Evolutionary conservation across 495 filamentous ascomycete genomes (phyloP).

Genomic region (Amphirosellinia nigrospora): DNA sequence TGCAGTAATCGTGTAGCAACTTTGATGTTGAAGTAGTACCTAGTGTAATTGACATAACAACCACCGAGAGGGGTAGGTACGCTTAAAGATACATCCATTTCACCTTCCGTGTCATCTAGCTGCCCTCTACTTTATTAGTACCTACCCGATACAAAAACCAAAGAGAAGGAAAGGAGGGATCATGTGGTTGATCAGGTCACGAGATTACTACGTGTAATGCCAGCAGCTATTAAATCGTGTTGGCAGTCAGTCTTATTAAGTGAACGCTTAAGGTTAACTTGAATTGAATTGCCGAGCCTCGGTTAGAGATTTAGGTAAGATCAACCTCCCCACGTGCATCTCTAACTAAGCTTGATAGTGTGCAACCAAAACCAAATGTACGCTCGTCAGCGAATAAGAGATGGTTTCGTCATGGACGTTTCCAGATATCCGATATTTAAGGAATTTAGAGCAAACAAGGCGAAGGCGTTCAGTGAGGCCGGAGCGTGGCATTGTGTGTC

Average conservation of each 20-base stretch:
- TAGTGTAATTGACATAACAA: too few species aligned
- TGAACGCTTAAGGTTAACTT: not conserved
- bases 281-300: constrained; percentile 1
- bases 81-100: too few species aligned
- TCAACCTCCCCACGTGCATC: not conserved
- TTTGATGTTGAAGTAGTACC: too few species aligned
- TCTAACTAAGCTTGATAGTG: constrained; percentile 6
- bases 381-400: not conserved
- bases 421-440: not conserved
- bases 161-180: too few species aligned
- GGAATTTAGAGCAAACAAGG: not conserved
- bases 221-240: not conserved
- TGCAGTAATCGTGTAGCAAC: too few species aligned
- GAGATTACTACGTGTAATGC: constrained; percentile 1
- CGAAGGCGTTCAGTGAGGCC: not conserved
- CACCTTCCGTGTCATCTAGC: too few species aligned
- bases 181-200: not conserved
- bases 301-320: not conserved
- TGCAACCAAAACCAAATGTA: not conserved
- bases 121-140: too few species aligned
- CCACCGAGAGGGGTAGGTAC: too few species aligned
- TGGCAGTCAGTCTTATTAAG: not conserved
- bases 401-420: not conserved
- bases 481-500: not conserved
- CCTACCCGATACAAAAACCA: too few species aligned